phyloP scores from a whole-genome alignment of 495 filamentous ascomycete genomes.

The Penicillium canescens region DNA sequence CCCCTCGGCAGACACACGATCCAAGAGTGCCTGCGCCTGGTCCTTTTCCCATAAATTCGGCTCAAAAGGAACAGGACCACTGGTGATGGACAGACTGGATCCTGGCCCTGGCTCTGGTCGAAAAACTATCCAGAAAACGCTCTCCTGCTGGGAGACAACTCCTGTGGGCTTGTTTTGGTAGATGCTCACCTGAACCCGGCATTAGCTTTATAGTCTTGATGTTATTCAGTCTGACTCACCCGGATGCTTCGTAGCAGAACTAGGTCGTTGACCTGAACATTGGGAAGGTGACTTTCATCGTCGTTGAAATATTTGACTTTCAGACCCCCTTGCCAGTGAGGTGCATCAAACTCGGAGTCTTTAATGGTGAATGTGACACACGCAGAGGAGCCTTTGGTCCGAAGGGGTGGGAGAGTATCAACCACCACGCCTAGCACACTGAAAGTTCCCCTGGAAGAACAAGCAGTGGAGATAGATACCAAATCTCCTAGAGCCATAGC shows the following conservation, averaged over 20 bases:
- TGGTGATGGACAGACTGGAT: constrained; percentile 22
- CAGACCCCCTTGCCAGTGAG: constrained; percentile 38
- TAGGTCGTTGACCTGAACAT: constrained; percentile 44
- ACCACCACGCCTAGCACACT: constrained; percentile 53
- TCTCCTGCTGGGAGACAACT: constrained; percentile 29
- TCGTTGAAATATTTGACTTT: constrained; percentile 53
- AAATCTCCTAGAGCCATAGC: constrained; percentile 27
- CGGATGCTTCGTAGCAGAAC: constrained; percentile 43
- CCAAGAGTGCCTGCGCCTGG: constrained; percentile 30
- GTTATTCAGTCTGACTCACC: constrained; percentile 25
- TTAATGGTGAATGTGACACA: constrained; percentile 52
- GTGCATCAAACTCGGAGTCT: constrained; percentile 37
- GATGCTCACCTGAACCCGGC: constrained; percentile 24
- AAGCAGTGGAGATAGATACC: constrained; percentile 39
- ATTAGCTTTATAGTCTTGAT: not conserved
- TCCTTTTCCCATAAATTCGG: constrained; percentile 29
- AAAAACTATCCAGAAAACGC: constrained; percentile 40
- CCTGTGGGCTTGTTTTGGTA: constrained; percentile 25
- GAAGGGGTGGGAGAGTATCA: constrained; percentile 35
- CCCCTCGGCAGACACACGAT: constrained; percentile 11
- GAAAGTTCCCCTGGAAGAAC: constrained; percentile 21
- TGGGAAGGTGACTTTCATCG: constrained; percentile 36
- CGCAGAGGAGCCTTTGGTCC: constrained; percentile 31
- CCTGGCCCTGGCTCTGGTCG: constrained; percentile 28
- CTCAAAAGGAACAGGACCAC: constrained; percentile 32